A percentile compares a stretch with the other conserved stretches of the same genome.
Evolutionary conservation across 495 filamentous ascomycete genomes (phyloP).

Genomic region (Rusavskia elegans): DNA sequence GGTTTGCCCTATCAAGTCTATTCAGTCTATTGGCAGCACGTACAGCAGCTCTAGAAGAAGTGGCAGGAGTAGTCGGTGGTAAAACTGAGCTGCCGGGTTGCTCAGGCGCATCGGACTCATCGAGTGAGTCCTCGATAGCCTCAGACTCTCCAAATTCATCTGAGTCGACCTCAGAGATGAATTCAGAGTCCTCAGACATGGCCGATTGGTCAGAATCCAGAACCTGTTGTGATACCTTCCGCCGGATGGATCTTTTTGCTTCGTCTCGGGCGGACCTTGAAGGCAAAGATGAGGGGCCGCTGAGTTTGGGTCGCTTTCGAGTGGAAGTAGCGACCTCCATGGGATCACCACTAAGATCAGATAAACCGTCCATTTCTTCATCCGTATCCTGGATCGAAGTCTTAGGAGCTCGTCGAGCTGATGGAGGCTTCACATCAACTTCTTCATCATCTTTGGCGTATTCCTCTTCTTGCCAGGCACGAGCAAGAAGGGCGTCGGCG

Average conservation of each 20-base stretch:
- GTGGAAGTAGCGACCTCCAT: not conserved
- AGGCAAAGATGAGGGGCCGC: constrained; percentile 1
- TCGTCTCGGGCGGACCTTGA: constrained; percentile 7
- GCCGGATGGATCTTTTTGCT: constrained; percentile 4
- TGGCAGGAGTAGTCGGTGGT: not conserved
- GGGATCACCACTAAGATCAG: not conserved
- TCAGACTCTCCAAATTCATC: constrained; percentile 7
- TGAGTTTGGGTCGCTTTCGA: not conserved
- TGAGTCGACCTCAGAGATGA: constrained; percentile 2
- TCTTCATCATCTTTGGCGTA: constrained; percentile 22
- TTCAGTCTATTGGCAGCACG: not conserved
- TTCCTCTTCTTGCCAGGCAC: constrained; percentile 45
- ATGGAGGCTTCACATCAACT: constrained; percentile 15
- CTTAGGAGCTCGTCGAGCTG: constrained; percentile 12
- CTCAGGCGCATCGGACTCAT: constrained; percentile 1
- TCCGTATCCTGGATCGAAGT: constrained; percentile 10
- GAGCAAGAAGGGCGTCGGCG: constrained; percentile 42
- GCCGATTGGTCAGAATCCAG: constrained; percentile 2
- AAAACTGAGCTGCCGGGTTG: not conserved
- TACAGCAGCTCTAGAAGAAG: not conserved
- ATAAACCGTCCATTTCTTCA: constrained; percentile 8
- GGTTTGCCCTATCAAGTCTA: too few species aligned
- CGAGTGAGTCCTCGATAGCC: constrained; percentile 18
- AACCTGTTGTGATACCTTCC: not conserved
- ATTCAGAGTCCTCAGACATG: constrained; percentile 2